These are phyloP conservation scores for Polygonum aviculare DNA, from an alignment of 148 eudicot genomes.

Conservation along the genomic window DNA sequence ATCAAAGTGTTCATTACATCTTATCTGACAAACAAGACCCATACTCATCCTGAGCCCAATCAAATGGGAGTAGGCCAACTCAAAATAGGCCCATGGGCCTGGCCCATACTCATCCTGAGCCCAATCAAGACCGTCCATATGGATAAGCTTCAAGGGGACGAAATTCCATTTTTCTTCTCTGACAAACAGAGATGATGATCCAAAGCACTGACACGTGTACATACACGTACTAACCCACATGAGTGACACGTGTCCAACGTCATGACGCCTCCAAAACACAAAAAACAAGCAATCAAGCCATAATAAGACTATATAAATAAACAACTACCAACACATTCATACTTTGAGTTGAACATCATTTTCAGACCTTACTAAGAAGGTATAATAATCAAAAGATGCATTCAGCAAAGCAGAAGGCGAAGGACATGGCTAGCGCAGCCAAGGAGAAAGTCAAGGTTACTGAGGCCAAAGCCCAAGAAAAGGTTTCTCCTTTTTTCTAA, in stretches of 20 bases:
- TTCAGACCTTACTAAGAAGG: neutral
- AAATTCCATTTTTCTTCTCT: neutral
- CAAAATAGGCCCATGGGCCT: neutral
- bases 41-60: too few species aligned
- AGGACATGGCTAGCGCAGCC: constrained; percentile 53
- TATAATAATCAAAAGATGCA: constrained; percentile 25
- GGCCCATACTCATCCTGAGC: neutral
- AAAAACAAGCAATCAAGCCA: neutral
- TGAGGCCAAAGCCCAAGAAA: constrained; percentile 56
- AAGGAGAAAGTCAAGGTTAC: constrained; percentile 35
- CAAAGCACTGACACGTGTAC: neutral
- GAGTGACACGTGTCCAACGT: neutral
- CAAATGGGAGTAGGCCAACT: too few species aligned
- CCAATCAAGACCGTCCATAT: neutral
- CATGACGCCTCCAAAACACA: neutral
- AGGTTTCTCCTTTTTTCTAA: neutral
- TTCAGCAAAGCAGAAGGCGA: constrained; percentile 49
- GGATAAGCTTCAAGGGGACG: neutral
- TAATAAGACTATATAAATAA: neutral
- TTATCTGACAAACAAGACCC: too few species aligned
- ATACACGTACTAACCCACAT: neutral
- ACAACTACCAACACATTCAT: neutral
- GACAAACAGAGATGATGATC: neutral
- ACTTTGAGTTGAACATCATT: neutral
- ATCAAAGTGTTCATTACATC: too few species aligned